Base-by-base conservation (phyloP, 1,284 basidiomycete species). In the Lentinus polychrous region DNA sequence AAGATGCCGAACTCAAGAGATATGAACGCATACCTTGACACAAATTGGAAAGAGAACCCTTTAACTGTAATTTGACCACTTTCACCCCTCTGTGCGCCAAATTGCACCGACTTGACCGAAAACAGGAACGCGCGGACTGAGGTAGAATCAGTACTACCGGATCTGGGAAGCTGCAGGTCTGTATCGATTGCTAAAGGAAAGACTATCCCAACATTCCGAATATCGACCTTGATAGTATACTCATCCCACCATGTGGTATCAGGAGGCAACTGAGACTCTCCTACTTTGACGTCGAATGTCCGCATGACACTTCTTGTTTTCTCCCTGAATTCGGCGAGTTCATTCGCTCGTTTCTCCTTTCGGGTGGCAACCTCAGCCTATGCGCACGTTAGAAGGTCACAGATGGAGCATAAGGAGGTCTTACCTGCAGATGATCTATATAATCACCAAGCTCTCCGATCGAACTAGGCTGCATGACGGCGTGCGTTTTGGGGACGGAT, bases 391-490 rank as follows among this genome's bases (percentile, higher is more conserved):
- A 31, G 49, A n/a, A 24, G 48, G 17, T 45, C 31, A 8, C 33
- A 23, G 3, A 32, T 17, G 2, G 0, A 12, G 18, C 22, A 22
- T 22, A 24, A 11, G 43, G 43, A 55, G 24, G 20, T 48, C 58
- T 56, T 67, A 84, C 87, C 75, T 88, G 86, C 45, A 90, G 68
- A 56, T 92, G 79, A 59, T 92, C 88, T 43, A 94, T 67, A 49
- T 94, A 87, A 62, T 95, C 93, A 12, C 86, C 87, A 10, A 95
- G 69, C 60, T 94, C 89, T 31, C 86, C 85, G 45, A 95, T 83
- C 0, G 93, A 93, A 51, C 88, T 89, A 14, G 93, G 84, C 63
- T 94, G 91, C 85, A 94, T 85, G 41, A 94, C 88, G 0, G 92
- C 91, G 61, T 95, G 91, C 5, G 91, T 81, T 61, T 86, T 87